phyloP scores from a whole-genome alignment of 2,329 filamentous ascomycete genomes.

The Fusarium illudens region DNA sequence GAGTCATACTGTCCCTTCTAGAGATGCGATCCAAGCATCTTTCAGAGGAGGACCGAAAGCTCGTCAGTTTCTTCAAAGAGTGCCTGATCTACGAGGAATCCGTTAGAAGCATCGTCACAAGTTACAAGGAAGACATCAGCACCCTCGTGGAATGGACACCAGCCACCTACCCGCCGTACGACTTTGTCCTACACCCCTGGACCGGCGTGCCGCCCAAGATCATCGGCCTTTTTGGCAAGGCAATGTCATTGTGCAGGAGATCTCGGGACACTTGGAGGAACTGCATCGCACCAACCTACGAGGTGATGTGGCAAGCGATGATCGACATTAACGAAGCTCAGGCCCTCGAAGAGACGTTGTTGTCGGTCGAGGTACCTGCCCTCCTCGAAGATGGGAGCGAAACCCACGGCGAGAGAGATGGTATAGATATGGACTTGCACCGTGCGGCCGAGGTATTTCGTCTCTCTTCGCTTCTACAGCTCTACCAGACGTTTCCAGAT shows the following conservation, averaged over 20 bases:
- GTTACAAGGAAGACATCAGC: constrained; percentile 29
- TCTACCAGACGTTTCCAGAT: constrained; percentile 51
- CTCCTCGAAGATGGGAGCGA: constrained; percentile 6
- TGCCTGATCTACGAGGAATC: constrained; percentile 34
- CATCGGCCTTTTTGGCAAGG: constrained; percentile 31
- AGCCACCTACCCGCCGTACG: constrained; percentile 7
- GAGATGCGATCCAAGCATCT: constrained; percentile 26
- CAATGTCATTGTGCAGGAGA: constrained; percentile 32
- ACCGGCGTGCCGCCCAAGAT: constrained; percentile 31
- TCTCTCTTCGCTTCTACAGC: constrained; percentile 49
- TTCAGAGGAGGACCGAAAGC: constrained; percentile 15
- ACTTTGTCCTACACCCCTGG: constrained; percentile 33
- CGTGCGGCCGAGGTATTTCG: constrained; percentile 50
- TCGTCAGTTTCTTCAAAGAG: constrained; percentile 32
- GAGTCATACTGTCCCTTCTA: constrained; percentile 24
- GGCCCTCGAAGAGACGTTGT: constrained; percentile 25
- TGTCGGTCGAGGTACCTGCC: constrained; percentile 24
- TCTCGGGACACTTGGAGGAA: constrained; percentile 32
- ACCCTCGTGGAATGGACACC: constrained; percentile 28
- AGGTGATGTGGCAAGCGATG: constrained; percentile 34
- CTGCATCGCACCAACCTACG: constrained; percentile 26
- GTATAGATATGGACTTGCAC: constrained; percentile 40
- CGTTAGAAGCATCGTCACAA: constrained; percentile 30
- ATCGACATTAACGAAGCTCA: constrained; percentile 33
- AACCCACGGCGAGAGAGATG: background rate